Conservation (phyloP, 306 rosid genomes). For the Herpetospermum pedunculosum region DNA sequence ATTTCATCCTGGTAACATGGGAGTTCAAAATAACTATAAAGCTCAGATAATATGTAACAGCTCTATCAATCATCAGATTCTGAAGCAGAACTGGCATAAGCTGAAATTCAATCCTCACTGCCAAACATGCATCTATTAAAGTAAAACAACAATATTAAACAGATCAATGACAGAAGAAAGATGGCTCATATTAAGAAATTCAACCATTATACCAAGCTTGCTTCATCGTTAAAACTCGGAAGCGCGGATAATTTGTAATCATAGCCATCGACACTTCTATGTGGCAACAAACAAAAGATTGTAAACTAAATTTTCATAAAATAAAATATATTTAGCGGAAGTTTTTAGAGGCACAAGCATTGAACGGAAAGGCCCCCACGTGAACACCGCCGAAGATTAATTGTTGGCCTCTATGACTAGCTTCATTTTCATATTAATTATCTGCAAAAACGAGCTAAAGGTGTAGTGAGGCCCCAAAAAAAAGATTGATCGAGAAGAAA, state of each 20-base stretch:
- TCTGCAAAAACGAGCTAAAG: slow-evolving; percentile 56
- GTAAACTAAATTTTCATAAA: slow-evolving; percentile 30
- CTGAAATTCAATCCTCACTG: slow-evolving; percentile 56
- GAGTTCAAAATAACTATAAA: no score
- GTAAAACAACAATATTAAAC: background rate
- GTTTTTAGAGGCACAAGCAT: slow-evolving; percentile 44
- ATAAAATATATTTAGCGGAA: slow-evolving; percentile 18
- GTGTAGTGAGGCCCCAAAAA: slow-evolving; percentile 46
- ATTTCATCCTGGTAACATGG: no score
- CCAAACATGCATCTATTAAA: background rate
- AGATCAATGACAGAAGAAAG: background rate
- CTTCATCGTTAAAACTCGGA: slow-evolving; percentile 19
- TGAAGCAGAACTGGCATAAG: slow-evolving; percentile 99
- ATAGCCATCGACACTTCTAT: background rate
- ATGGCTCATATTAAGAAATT: slow-evolving; percentile 89
- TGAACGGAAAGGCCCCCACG: slow-evolving; percentile 22
- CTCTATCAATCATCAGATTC: slow-evolving; percentile 69
- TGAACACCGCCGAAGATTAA: slow-evolving; percentile 22
- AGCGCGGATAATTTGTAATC: slow-evolving; percentile 6
- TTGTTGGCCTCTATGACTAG: slow-evolving; percentile 64
- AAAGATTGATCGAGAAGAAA: background rate
- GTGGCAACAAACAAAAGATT: background rate
- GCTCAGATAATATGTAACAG: slow-evolving; percentile 62
- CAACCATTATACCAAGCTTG: slow-evolving; percentile 37
- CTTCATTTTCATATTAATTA: slow-evolving; percentile 18